Conservation (phyloP, 495 filamentous ascomycete genomes). For the Podospora didyma region DNA sequence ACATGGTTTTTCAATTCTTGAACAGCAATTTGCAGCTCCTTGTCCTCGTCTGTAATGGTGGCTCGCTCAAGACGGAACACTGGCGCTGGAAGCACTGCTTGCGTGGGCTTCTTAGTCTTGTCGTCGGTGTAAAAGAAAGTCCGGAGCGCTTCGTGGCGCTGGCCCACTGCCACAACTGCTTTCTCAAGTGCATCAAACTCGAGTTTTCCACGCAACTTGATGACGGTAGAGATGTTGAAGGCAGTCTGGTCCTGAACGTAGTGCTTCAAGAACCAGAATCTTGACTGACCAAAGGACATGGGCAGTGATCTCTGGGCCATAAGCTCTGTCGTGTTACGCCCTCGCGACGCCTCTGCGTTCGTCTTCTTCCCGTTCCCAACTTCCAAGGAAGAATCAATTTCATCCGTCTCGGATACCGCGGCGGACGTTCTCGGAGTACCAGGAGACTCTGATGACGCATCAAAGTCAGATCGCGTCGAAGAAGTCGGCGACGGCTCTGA, state of each 20-base stretch:
- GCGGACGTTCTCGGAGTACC: no score
- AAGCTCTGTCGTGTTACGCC: no score
- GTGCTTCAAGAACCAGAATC: constrained; percentile 43
- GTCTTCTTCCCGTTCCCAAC: no score
- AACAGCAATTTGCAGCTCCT: not conserved
- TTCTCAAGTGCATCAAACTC: constrained; percentile 19
- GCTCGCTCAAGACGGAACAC: constrained; percentile 8
- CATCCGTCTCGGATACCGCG: no score
- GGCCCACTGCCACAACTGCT: constrained; percentile 27
- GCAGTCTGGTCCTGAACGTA: constrained; percentile 31
- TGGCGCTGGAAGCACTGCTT: constrained; percentile 10
- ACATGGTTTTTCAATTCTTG: constrained; percentile 7
- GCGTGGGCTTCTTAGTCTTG: constrained; percentile 6
- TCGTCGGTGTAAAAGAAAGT: constrained; percentile 25
- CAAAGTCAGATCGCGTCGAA: no score
- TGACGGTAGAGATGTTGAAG: constrained; percentile 30
- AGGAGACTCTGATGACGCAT: no score
- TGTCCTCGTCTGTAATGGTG: not conserved
- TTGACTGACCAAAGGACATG: constrained; percentile 34
- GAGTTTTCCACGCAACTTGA: constrained; percentile 11
- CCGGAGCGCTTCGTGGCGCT: constrained; percentile 42
- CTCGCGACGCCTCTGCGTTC: no score
- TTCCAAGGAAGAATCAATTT: no score
- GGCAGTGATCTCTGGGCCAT: not conserved
- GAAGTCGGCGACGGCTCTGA: no score